Percentiles rank a stretch among this genome's conserved stretches.
phyloP scores from a whole-genome alignment of 2,329 filamentous ascomycete species.

The Didymella lethalis region DNA sequence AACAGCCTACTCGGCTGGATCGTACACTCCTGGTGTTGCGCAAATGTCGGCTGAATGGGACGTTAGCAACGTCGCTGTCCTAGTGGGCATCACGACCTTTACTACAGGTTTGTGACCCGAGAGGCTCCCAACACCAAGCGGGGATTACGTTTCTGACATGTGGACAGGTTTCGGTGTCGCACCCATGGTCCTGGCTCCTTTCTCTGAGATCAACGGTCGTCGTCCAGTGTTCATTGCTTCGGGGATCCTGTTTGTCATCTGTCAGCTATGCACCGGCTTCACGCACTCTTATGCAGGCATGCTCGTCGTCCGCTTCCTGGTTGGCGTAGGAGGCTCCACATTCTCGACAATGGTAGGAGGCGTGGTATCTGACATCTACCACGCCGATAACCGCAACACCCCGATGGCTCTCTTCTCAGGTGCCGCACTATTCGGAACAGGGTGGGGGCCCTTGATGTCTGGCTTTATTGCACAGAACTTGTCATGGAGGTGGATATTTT shows the following conservation, averaged over 20 bases:
- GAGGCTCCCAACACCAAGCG: not conserved
- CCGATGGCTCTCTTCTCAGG: slow-evolving; percentile 92
- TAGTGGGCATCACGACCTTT: slow-evolving; percentile 81
- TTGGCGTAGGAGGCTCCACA: slow-evolving; percentile 76
- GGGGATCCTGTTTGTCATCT: slow-evolving; percentile 74
- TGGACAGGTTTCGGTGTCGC: slow-evolving; percentile 76
- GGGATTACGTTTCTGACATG: slow-evolving; percentile 1
- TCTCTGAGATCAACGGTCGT: slow-evolving; percentile 87
- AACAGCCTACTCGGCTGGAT: slow-evolving; percentile 81
- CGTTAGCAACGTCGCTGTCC: slow-evolving; percentile 70
- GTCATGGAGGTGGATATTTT: slow-evolving; percentile 88
- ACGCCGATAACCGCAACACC: slow-evolving; percentile 79
- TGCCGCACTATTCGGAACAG: slow-evolving; percentile 78
- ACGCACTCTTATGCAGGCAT: slow-evolving; percentile 75
- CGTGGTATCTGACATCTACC: slow-evolving; percentile 86
- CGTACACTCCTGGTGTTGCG: slow-evolving; percentile 74
- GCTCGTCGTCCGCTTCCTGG: slow-evolving; percentile 76
- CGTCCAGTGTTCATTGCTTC: slow-evolving; percentile 81
- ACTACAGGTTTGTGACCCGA: slow-evolving; percentile 55
- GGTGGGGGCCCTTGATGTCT: slow-evolving; percentile 75
- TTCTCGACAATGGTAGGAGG: slow-evolving; percentile 94
- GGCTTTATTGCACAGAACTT: slow-evolving; percentile 73
- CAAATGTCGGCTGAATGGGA: slow-evolving; percentile 73
- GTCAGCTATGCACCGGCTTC: slow-evolving; percentile 76
- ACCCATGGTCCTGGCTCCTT: slow-evolving; percentile 87